phyloP scores from a whole-genome alignment of 2,329 filamentous ascomycete species.

The Aureobasidium leucospermi region DNA sequence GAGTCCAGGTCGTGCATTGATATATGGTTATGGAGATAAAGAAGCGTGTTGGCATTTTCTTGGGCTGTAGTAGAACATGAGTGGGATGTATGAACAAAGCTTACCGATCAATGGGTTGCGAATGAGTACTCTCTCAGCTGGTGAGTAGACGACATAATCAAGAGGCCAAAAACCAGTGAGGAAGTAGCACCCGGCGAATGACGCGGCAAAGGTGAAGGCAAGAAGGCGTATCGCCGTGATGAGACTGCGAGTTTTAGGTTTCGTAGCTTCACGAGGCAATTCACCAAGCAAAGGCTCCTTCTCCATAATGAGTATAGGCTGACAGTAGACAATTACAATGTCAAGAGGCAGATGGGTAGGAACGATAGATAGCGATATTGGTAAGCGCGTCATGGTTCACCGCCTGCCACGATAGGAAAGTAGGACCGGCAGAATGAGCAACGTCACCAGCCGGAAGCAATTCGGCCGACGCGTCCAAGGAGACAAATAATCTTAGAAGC shows the following conservation, averaged over 20 bases:
- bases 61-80: background rate
- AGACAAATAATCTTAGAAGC: background rate
- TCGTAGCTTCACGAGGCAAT: background rate
- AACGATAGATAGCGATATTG: background rate
- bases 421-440: background rate
- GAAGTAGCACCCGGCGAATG: background rate
- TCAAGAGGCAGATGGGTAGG: background rate
- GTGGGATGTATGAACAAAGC: background rate
- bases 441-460: background rate
- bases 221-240: background rate
- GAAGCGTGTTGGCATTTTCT: too few species aligned
- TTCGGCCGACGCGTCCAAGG: background rate
- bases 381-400: background rate
- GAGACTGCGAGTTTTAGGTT: background rate
- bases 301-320: background rate
- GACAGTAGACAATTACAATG: background rate
- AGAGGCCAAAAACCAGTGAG: background rate
- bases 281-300: slow-evolving; percentile 5
- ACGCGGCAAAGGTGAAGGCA: background rate
- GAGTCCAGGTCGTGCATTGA: background rate
- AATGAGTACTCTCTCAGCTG: slow-evolving; percentile 27
- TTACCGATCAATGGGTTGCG: slow-evolving; percentile 35
- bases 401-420: slow-evolving; percentile 7
- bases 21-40: too few species aligned
- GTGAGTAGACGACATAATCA: slow-evolving; percentile 3